Evolutionary conservation across 495 filamentous ascomycete species (phyloP).

Genomic region (Eremomyces bilateralis): DNA sequence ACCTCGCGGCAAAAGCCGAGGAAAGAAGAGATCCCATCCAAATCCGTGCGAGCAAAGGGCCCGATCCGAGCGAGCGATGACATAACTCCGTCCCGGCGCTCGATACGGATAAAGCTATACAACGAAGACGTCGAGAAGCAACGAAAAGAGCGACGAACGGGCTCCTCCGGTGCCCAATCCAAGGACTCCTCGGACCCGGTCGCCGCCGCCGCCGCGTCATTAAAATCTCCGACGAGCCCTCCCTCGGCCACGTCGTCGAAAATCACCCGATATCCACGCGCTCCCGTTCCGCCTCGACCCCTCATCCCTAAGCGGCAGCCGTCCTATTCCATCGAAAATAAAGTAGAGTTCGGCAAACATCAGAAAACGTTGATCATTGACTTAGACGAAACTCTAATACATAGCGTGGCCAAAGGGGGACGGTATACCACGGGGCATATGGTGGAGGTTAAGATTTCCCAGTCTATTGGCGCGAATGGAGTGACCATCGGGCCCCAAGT

Average conservation of each 20-base stretch:
- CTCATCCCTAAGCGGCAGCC: constrained; percentile 69
- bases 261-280: constrained; percentile 73
- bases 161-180: constrained; percentile 13
- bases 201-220: constrained; percentile 23
- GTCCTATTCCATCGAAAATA: constrained; percentile 50
- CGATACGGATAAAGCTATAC: constrained; percentile 78
- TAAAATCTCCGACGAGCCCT: constrained; percentile 77
- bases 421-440: constrained; percentile 93
- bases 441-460: constrained; percentile 85
- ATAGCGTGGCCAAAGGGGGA: constrained; percentile 89
- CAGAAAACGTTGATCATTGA: constrained; percentile 92
- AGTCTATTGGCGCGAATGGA: constrained; percentile 29
- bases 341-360: constrained; percentile 16
- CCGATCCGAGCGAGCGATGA: constrained; percentile 26
- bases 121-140: constrained; percentile 51
- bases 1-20: constrained; percentile 8
- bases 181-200: constrained; percentile 12
- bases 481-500: constrained; percentile 58
- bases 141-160: constrained; percentile 25
- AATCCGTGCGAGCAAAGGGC: constrained; percentile 32
- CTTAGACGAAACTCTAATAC: constrained; percentile 90
- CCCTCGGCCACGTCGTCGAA: constrained; percentile 38
- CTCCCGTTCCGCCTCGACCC: constrained; percentile 69
- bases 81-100: constrained; percentile 43
- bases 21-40: constrained; percentile 18